Evolutionary conservation across 805 yeast genomes (phyloP).

Genomic region (Schizosaccharomyces octosporus): DNA sequence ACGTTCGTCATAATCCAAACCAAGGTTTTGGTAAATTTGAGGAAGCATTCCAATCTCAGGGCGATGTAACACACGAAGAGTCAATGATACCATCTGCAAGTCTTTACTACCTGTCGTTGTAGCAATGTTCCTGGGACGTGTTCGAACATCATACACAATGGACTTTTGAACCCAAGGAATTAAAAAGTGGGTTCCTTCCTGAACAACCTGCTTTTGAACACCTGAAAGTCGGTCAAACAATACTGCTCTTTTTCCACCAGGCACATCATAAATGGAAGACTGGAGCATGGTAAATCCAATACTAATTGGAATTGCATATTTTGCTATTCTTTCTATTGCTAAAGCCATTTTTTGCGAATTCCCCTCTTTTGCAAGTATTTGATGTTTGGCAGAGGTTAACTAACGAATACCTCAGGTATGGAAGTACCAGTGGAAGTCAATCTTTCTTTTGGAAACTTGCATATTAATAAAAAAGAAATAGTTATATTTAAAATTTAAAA

Average conservation of each 20-base stretch:
- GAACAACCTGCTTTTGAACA: slow-evolving; percentile 66
- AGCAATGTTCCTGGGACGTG: slow-evolving; percentile 77
- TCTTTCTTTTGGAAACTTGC: too few species aligned
- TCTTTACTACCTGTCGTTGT: slow-evolving; percentile 94
- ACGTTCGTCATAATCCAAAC: slow-evolving; percentile 83
- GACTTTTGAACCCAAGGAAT: slow-evolving; percentile 93
- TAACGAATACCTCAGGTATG: too few species aligned
- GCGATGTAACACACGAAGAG: slow-evolving; percentile 77
- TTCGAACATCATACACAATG: slow-evolving; percentile 70
- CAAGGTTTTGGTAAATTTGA: slow-evolving; percentile 66
- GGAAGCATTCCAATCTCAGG: slow-evolving; percentile 76
- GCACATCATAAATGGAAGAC: slow-evolving; percentile 74
- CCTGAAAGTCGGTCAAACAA: slow-evolving; percentile 80
- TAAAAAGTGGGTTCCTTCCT: slow-evolving; percentile 91
- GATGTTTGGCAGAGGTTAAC: too few species aligned
- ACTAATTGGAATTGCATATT: slow-evolving; percentile 12
- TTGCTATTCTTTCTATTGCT: not conserved
- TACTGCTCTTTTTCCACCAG: slow-evolving; percentile 89
- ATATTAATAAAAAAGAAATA: not conserved
- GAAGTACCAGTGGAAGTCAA: too few species aligned
- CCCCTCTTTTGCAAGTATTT: not conserved
- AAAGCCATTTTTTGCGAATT: not conserved
- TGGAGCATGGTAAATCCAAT: slow-evolving; percentile 42
- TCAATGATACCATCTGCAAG: slow-evolving; percentile 80
- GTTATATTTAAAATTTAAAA: not conserved